Evolutionary conservation across 1,284 basidiomycete species (phyloP).

Genomic region (Anthracocystis panici-leucophaei): DNA sequence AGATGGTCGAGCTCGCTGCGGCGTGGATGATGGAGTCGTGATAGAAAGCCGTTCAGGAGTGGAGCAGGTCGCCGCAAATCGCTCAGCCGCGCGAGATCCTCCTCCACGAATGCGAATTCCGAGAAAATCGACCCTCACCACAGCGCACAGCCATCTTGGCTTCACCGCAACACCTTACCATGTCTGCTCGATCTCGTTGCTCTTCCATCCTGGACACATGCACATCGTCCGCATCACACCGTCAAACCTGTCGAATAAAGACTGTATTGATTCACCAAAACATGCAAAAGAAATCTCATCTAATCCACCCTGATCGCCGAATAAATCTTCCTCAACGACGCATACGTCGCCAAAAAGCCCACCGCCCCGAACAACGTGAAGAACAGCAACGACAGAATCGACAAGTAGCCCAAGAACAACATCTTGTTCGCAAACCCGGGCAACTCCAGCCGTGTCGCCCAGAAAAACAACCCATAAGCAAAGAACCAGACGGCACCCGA

Average conservation of each 20-base stretch:
- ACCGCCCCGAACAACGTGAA: constrained; percentile 84
- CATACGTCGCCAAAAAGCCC: constrained; percentile 60
- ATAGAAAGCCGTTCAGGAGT: constrained; percentile 1
- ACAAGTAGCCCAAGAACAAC: constrained; percentile 91
- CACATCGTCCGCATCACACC: too few species aligned
- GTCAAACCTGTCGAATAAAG: too few species aligned
- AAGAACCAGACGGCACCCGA: constrained; percentile 93
- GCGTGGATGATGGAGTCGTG: neutral
- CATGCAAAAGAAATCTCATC: constrained; percentile 3
- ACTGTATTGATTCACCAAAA: neutral
- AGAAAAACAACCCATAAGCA: constrained; percentile 84
- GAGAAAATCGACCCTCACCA: constrained; percentile 6
- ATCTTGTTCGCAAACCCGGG: constrained; percentile 85
- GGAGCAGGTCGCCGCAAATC: neutral
- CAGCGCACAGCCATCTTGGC: neutral
- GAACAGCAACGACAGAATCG: constrained; percentile 83
- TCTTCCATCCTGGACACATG: neutral
- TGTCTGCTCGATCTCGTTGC: neutral
- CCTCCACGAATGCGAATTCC: constrained; percentile 16
- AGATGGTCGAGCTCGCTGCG: neutral
- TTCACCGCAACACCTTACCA: neutral
- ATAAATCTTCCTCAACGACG: constrained; percentile 57
- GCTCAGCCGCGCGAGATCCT: constrained; percentile 4
- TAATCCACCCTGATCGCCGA: constrained; percentile 64
- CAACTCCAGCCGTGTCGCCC: constrained; percentile 85